Conservation (phyloP, 495 filamentous ascomycete genomes). For the Symbiotaphrina buchneri region DNA sequence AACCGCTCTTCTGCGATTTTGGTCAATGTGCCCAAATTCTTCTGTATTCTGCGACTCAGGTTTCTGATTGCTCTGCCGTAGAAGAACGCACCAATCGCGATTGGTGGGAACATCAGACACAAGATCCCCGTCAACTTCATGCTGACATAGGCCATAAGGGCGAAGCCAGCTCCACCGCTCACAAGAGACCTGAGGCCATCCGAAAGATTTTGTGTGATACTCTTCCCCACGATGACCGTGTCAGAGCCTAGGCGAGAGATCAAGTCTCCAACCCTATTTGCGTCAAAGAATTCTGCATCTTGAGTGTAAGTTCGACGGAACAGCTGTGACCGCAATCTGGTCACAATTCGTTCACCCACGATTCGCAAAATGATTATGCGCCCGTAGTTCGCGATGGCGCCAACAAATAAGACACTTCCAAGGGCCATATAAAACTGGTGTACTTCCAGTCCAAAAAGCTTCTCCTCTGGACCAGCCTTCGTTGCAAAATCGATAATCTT, state of each 20-base stretch:
- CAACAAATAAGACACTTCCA: constrained; percentile 37
- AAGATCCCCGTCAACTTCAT: constrained; percentile 76
- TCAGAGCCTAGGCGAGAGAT: constrained; percentile 90
- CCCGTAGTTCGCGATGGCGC: constrained; percentile 77
- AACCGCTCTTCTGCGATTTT: constrained; percentile 94
- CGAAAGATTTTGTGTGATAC: constrained; percentile 91
- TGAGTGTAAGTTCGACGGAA: constrained; percentile 81
- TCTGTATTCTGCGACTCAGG: constrained; percentile 75
- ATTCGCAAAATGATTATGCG: constrained; percentile 87
- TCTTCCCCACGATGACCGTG: constrained; percentile 93
- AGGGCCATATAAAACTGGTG: constrained; percentile 61
- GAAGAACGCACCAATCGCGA: constrained; percentile 77
- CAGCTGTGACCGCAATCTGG: constrained; percentile 67
- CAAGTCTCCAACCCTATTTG: constrained; percentile 86
- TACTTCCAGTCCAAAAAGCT: constrained; percentile 49
- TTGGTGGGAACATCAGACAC: constrained; percentile 67
- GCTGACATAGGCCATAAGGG: constrained; percentile 81
- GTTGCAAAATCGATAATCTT: constrained; percentile 82
- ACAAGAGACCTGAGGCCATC: constrained; percentile 79
- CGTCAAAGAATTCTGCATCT: constrained; percentile 97
- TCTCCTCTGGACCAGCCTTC: constrained; percentile 24
- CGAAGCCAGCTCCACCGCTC: constrained; percentile 70
- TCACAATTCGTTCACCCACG: constrained; percentile 83
- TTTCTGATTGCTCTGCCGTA: constrained; percentile 76
- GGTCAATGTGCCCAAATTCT: constrained; percentile 71